Evolutionary conservation across 169 alveolate genomes (phyloP).

Genomic region (Eimeria tenella): DNA sequence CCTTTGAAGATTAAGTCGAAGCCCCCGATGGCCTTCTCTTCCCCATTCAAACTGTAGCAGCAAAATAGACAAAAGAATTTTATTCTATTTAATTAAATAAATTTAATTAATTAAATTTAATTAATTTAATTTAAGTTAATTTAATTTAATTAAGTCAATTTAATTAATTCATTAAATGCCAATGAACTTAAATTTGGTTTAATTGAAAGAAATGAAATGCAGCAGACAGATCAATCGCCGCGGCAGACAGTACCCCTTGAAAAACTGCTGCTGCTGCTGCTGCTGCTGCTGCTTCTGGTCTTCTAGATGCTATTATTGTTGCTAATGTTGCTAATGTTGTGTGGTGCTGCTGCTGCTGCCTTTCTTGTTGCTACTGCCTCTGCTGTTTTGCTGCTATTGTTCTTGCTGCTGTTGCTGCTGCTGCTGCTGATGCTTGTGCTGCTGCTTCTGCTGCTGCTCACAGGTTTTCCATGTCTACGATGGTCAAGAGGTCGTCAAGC

Average conservation of each 20-base stretch:
- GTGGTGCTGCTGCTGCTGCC: background rate
- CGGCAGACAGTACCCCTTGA: no score
- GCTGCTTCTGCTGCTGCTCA: background rate
- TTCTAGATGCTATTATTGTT: background rate
- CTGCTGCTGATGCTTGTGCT: background rate
- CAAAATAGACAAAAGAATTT: background rate
- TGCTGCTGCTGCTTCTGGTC: background rate
- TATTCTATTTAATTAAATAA: no score
- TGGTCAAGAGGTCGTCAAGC: conserved; percentile 93
- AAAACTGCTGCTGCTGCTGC: background rate
- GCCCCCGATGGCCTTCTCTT: conserved; percentile 65
- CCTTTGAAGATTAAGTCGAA: conserved; percentile 74
- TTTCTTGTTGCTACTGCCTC: background rate
- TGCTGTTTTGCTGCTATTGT: background rate
- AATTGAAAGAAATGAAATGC: no score
- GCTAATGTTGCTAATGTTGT: background rate
- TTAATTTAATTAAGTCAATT: no score
- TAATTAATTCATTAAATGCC: no score
- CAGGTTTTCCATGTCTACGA: conserved; percentile 93
- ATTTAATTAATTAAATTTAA: no score
- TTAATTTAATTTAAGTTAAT: no score
- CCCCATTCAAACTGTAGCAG: conserved; percentile 66
- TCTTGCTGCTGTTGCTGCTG: background rate
- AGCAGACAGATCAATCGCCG: no score
- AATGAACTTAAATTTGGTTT: no score